Evolutionary conservation across 225 moss, liverwort and hornwort genomes (phyloP).

Genomic region (Thuidium tamariscinum): DNA sequence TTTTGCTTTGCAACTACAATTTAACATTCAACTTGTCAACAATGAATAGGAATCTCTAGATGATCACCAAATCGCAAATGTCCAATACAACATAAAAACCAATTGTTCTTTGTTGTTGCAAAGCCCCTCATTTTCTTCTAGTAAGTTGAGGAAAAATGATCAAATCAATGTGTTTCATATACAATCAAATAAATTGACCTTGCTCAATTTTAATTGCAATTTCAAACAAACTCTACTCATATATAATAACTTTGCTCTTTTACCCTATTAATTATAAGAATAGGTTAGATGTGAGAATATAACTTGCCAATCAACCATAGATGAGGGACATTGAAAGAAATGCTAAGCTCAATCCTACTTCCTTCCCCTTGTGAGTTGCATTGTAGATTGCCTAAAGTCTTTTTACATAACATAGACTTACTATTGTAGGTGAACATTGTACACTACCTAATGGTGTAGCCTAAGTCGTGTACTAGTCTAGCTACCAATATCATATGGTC

Average conservation of each 20-base stretch:
- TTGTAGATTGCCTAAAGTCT: background rate
- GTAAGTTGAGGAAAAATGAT: too few relatives aligned
- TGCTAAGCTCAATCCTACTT: background rate
- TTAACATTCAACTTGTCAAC: too few relatives aligned
- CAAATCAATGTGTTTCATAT: background rate
- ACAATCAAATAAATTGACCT: background rate
- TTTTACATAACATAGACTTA: background rate
- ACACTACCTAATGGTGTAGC: background rate
- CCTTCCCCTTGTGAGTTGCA: accelerated
- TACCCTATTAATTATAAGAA: background rate
- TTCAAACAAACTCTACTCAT: background rate
- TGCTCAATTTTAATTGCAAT: background rate
- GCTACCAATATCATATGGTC: background rate
- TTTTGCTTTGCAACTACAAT: too few relatives aligned
- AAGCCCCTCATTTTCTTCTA: too few relatives aligned
- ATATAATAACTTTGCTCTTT: background rate
- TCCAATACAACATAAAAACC: too few relatives aligned
- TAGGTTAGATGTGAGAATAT: background rate
- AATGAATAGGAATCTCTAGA: too few relatives aligned
- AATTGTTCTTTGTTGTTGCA: too few relatives aligned
- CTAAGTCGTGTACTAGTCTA: background rate
- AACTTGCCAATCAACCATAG: background rate
- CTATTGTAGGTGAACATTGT: background rate
- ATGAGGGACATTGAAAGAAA: background rate
- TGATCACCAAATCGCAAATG: too few relatives aligned